phyloP scores from a whole-genome alignment of 768 basidiomycete species.

The Leccinum incarnatum region DNA sequence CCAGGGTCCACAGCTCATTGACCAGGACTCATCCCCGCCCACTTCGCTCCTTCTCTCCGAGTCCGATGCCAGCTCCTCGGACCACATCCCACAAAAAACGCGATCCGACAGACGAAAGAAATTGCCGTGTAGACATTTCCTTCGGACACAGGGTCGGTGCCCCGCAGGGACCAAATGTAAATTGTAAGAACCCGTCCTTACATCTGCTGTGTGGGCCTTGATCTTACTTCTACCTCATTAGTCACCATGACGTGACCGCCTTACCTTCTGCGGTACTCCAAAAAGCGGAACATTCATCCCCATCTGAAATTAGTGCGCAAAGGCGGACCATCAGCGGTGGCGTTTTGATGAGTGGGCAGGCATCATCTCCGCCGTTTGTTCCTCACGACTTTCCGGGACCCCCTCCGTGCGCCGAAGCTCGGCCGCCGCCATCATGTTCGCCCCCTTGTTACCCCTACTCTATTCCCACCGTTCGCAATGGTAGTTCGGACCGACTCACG shows the following conservation, averaged over 20 bases:
- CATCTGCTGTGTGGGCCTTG: not conserved
- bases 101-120: conserved; percentile 26
- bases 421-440: conserved; percentile 33
- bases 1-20: conserved; percentile 12
- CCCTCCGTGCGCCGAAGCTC: conserved; percentile 34
- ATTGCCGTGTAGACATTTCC: conserved; percentile 40
- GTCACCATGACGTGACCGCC: conserved; percentile 22
- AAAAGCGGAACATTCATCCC: conserved; percentile 6
- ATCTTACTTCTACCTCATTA: conserved; percentile 1
- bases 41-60: conserved; percentile 23
- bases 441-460: conserved; percentile 3
- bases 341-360: conserved; percentile 18
- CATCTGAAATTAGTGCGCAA: conserved; percentile 4
- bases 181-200: conserved; percentile 34
- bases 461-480: not conserved
- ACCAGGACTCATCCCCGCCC: conserved; percentile 20
- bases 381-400: conserved; percentile 6
- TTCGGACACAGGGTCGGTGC: conserved; percentile 42
- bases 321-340: conserved; percentile 27
- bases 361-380: conserved; percentile 11
- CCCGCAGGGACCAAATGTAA: conserved; percentile 40
- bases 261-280: conserved; percentile 20
- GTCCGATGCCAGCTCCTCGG: conserved; percentile 19
- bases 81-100: conserved; percentile 1
- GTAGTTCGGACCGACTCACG: conserved; percentile 9